These are phyloP conservation scores for Phoenix dactylifera DNA, from an alignment of 176 grass and related monocot species.

Conservation along the genomic window DNA sequence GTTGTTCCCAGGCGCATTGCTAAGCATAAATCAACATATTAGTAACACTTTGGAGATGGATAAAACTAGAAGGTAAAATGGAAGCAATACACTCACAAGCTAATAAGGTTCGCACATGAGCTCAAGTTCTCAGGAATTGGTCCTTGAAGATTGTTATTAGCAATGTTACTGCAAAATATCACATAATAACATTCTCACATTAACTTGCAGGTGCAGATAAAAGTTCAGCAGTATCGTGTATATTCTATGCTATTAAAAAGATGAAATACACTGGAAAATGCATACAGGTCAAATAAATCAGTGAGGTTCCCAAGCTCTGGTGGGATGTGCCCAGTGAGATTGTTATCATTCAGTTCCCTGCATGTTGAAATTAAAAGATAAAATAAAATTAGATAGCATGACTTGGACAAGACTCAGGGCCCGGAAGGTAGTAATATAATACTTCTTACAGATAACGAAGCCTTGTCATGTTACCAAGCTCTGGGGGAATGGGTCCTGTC, in stretches of 20 bases:
- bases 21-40: constrained; percentile 23
- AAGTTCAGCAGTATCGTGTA: too few relatives aligned
- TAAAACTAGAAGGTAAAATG: neutral
- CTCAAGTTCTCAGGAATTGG: constrained; percentile 88
- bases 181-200: neutral
- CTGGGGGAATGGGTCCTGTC: constrained; percentile 69
- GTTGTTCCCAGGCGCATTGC: constrained; percentile 87
- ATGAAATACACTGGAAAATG: neutral
- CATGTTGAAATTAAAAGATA: constrained; percentile 16
- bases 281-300: constrained; percentile 91
- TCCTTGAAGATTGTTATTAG: constrained; percentile 80
- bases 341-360: constrained; percentile 94
- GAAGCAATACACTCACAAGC: constrained; percentile 58
- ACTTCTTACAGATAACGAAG: constrained; percentile 84
- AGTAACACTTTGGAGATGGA: neutral
- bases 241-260: too few relatives aligned
- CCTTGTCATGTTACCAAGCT: constrained; percentile 89
- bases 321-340: constrained; percentile 68
- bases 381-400: too few relatives aligned
- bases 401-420: too few relatives aligned
- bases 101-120: constrained; percentile 92
- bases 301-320: constrained; percentile 86
- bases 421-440: neutral
- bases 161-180: constrained; percentile 58
- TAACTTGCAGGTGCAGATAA: too few relatives aligned